Conservation (phyloP, 2,329 filamentous ascomycete species). For the Curvularia lunata region DNA sequence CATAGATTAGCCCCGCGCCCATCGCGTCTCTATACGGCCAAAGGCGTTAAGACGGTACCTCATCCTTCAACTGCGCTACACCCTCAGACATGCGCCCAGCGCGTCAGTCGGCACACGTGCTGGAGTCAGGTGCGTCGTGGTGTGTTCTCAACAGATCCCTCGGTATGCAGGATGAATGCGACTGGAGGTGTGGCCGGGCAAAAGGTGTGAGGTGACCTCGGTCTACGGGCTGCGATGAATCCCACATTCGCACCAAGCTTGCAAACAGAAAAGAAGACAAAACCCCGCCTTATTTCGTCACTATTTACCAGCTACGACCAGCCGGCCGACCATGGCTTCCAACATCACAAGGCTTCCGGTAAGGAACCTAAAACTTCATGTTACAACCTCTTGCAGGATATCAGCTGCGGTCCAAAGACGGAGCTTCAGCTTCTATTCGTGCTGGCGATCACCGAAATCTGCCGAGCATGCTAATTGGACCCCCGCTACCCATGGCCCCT, state of each 20-base stretch:
- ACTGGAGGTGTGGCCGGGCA: constrained; percentile 23
- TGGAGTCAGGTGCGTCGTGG: constrained; percentile 13
- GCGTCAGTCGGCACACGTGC: constrained; percentile 32
- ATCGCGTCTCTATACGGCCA: background rate
- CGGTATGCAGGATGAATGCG: constrained; percentile 15
- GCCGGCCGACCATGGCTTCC: constrained; percentile 34
- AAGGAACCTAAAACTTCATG: constrained; percentile 2
- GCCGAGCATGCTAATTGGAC: constrained; percentile 29
- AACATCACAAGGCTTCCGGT: constrained; percentile 26
- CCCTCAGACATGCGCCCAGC: constrained; percentile 68
- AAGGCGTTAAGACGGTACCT: constrained; percentile 54
- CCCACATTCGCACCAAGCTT: constrained; percentile 21
- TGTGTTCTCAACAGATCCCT: constrained; percentile 20
- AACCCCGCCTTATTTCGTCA: constrained; percentile 19
- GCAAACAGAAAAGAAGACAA: constrained; percentile 29
- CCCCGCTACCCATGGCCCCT: constrained; percentile 30
- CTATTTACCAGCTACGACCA: constrained; percentile 11
- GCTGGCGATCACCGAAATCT: constrained; percentile 24
- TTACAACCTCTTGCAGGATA: background rate
- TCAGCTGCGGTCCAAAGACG: constrained; percentile 9
- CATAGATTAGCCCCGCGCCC: constrained; percentile 6
- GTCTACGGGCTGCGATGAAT: constrained; percentile 24
- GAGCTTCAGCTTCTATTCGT: constrained; percentile 28
- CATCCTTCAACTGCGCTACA: constrained; percentile 71
- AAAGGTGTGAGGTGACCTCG: constrained; percentile 25